Base-by-base conservation (phyloP, 1,284 basidiomycete species). In the Sanghuangporus sanghuang region DNA sequence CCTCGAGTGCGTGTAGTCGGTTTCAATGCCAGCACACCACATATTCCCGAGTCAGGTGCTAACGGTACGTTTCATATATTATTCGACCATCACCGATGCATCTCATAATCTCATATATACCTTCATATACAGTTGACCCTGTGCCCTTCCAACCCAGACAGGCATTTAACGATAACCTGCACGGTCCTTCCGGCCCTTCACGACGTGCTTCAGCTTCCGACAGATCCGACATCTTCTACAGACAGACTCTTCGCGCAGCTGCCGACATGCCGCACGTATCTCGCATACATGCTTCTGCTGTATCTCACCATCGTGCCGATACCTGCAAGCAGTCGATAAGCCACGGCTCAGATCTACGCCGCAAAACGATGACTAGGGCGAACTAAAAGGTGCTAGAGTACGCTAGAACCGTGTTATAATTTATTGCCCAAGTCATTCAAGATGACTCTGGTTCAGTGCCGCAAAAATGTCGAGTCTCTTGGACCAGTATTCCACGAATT, bases 1-100 rank as follows among this genome's bases (percentile, higher is more conserved):
- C 52, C 59, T 6, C 50, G 50, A n/a, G 12, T 55, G 12, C 50
- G 52, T 21, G 59, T 61, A 23, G n/a, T 54, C 14, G 59, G 59
- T 14, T 61, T 61, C 40, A 23, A 61, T 40, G n/a, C 40, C 16
- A 48, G 18, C 48, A 49, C n/a, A 12, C 14, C 14, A n/a, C n/a
- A 9, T 18, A n/a, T 12, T 23, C 18, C 48, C 14, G 18, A 23
- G 6, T 49, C 48, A 49, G 48, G 48, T 21, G 48, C 14, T 23
- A 21, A n/a, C 21, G 48, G 48, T 49, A 21, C 21, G 48, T 16
- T 21, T 32, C 27, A 32, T 49, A 49, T 21, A 49, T 49, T n/a
- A 12, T 6, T 5, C 8, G 18, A 9, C 21, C 9, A 49, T 49
- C 18, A n/a, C 9, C 18, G 48, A 49, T 49, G n/a, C 14, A 49